Conservation (phyloP, 2,329 filamentous ascomycete species). For the Pseudogymnoascus sp. region DNA sequence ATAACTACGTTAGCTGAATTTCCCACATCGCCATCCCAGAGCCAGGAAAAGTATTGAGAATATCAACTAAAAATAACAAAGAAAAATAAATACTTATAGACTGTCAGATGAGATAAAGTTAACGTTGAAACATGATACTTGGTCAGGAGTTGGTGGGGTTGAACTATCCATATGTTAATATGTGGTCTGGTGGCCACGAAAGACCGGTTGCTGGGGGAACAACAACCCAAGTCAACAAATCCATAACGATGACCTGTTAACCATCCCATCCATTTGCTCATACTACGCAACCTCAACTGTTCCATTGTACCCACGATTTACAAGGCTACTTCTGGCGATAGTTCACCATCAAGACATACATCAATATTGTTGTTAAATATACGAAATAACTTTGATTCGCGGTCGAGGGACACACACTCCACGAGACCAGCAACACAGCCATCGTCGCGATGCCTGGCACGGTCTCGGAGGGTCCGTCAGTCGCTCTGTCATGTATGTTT, state of each 20-base stretch:
- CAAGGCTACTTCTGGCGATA: background rate
- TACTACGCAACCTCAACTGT: background rate
- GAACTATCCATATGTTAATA: background rate
- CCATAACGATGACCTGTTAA: background rate
- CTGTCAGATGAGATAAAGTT: background rate
- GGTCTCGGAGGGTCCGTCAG: conserved; percentile 28
- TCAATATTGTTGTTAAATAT: background rate
- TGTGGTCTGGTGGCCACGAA: background rate
- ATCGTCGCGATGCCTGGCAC: conserved; percentile 23
- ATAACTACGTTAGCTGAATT: background rate
- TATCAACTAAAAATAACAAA: background rate
- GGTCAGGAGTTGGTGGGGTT: background rate
- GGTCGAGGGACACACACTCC: background rate
- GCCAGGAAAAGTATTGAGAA: background rate
- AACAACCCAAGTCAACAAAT: conserved; percentile 8
- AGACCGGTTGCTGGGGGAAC: conserved; percentile 1
- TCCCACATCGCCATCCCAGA: background rate
- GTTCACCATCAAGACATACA: background rate
- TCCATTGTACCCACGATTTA: background rate
- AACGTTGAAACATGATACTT: background rate
- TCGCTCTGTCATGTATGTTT: conserved; percentile 28
- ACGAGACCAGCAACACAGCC: conserved; percentile 7
- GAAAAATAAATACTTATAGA: background rate
- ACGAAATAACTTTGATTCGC: background rate
- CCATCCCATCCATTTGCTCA: background rate